Evolutionary conservation across 73 alveolate species (phyloP), one percentile per base, ranked within the genome.

Genomic region (Stentor roeselii): DNA sequence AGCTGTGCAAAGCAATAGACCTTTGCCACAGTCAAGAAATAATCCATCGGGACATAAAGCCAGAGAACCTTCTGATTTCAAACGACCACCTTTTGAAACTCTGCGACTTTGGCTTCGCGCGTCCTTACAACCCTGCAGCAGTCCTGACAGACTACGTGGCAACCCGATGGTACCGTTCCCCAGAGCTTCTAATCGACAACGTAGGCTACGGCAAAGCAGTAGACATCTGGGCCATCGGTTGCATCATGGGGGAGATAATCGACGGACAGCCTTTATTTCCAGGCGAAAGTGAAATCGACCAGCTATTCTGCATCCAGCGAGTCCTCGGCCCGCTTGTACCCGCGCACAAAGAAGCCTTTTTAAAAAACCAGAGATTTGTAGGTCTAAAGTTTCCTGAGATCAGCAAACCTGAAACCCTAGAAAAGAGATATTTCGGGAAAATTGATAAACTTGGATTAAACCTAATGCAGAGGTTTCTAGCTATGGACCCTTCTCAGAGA

Each of bases 141-240:
- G 60, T 40, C 15, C 67, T 91, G 87, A 91, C 96, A 3, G 94
- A 91, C 78, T 91, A 91, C 83, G 94, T 91, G 0, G 96, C 94
- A 32, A 91, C 94, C 0, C 67, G 96, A 32, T 91, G 98, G 96
- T 93, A 93, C 86, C 80, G 96, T 41, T 89, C 98, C 15, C 98
- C 98, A 0, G 98, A 93, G 74, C 76, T 93, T 36, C 75, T 93
- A 3, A 83, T 93, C 3, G 95, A 95, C 3, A 83, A 88, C 38
- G 60, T 90, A 3, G 85, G 82, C 27, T 94, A 94, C 78, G 97
- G 96, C 32, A 89, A 87, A 39, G 97, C 85, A 61, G 95, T 93
- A 3, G 98, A 94, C 84, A 76, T 86, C 86, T 94, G 99, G 97
- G 97, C 98, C 36, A 91, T 94, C 39, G 98, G 98, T 4, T 94